Percentiles rank a stretch among this genome's conserved stretches.
phyloP scores from a whole-genome alignment of 1,284 basidiomycete genomes.

The Ceratobasidium sp. region DNA sequence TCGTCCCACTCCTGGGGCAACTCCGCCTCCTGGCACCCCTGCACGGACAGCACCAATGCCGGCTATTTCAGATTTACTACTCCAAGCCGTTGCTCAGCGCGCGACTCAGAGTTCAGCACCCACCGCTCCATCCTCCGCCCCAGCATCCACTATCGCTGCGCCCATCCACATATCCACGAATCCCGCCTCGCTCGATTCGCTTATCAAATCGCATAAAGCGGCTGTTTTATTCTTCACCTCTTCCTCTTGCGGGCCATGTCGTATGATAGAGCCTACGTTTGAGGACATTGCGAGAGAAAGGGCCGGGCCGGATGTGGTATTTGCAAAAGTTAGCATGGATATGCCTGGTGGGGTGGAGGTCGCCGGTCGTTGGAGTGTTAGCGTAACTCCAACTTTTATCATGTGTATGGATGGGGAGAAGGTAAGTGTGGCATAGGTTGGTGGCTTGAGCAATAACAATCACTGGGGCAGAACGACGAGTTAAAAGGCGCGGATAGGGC shows the following conservation, averaged over 20 bases:
- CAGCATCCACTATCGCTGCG: constrained; percentile 57
- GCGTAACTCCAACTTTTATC: constrained; percentile 85
- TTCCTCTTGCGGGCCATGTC: constrained; percentile 66
- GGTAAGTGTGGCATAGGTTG: constrained; percentile 54
- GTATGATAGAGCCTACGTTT: constrained; percentile 68
- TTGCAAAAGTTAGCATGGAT: constrained; percentile 80
- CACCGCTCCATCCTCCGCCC: neutral
- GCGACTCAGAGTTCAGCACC: neutral
- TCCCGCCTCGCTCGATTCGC: constrained; percentile 58
- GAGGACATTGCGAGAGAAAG: constrained; percentile 58
- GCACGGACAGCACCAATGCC: constrained; percentile 43
- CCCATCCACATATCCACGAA: constrained; percentile 69
- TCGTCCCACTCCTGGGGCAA: constrained; percentile 52
- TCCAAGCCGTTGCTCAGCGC: constrained; percentile 25
- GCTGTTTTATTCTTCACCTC: constrained; percentile 69
- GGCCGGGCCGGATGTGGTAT: constrained; percentile 61
- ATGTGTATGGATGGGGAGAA: constrained; percentile 82
- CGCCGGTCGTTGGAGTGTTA: constrained; percentile 68
- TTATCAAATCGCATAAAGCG: constrained; percentile 58
- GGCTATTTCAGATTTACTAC: constrained; percentile 47
- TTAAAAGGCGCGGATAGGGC: constrained; percentile 73
- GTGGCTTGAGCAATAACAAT: neutral
- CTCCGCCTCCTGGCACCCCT: constrained; percentile 43
- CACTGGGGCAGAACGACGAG: constrained; percentile 62
- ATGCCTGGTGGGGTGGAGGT: constrained; percentile 66